Evolutionary conservation across 805 yeast species (phyloP), one percentile per base, ranked within the genome.

Genomic region (Kazachstania taianensis): DNA sequence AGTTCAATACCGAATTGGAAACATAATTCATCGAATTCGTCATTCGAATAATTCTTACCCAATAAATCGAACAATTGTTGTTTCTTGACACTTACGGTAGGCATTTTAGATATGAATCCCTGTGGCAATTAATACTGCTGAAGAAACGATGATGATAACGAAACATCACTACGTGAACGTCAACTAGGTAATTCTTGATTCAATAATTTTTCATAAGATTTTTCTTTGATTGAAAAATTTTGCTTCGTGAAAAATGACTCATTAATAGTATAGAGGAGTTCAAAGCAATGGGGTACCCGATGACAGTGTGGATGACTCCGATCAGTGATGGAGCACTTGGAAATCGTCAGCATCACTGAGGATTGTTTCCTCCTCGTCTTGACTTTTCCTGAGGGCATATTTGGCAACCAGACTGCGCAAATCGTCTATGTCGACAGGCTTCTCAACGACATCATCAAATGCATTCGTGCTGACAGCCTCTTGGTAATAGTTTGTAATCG

Each of bases 1-100:
- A 92, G 73, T 67, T 92, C 99, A 48, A 92, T 78, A 52, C 99
- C 99, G 50, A 87, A 92, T 55, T 89, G 94, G 67, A 92, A 92
- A 67, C 97, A 92, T 49, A 92, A 74, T 63, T 87, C 96, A 57
- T 92, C 99, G 51, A 92, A 87, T 57, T 89, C 98, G 50, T 85
- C 75, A 47, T 92, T 81, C 51, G 95, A 73, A 56, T 76, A 77
- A 34, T 62, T 55, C 42, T 67, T 66, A 27, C 81, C 97, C 43
- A 92, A 69, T 30, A 84, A 74, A 54, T 78, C 75, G 67, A 75
- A 92, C 44, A 92, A 73, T 59, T 92, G 97, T 57, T 79, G 82
- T 59, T 94, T 87, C 61, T 92, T 96, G 45, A 92, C 96, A 20
- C 94, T 73, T 55, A 92, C 72, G 62, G 98, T 92, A 66, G 99